These are phyloP conservation scores for Dioscorea zingiberensis DNA, from an alignment of 106 monocot genomes.

Conservation along the genomic window DNA sequence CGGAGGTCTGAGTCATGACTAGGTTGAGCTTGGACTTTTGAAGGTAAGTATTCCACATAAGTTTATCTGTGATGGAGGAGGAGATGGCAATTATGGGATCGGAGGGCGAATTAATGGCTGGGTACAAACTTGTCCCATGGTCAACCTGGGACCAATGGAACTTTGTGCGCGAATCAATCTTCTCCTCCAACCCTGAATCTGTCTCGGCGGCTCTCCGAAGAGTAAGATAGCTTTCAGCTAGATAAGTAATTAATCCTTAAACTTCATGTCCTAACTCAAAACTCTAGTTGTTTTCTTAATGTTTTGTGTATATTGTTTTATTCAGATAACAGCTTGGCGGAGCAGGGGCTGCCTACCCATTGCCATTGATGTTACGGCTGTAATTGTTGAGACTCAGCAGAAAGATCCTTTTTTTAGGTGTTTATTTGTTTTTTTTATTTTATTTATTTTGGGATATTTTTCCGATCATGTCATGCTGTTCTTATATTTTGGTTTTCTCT, in stretches of 20 bases:
- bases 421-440: neutral
- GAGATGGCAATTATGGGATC: conserved; percentile 21
- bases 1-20: too few species aligned
- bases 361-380: conserved; percentile 64
- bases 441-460: neutral
- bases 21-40: too few species aligned
- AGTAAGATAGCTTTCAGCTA: conserved; percentile 16
- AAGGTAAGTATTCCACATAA: neutral
- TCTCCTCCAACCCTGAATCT: conserved; percentile 59
- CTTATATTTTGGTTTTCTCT: neutral
- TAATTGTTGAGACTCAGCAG: conserved; percentile 72
- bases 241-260: neutral
- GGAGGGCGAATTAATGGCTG: conserved; percentile 26
- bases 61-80: neutral
- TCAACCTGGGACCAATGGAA: conserved; percentile 88
- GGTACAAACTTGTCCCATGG: conserved; percentile 91
- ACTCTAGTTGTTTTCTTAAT: neutral
- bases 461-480: neutral
- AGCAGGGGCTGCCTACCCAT: conserved; percentile 72
- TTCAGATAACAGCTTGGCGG: conserved; percentile 67
- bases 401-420: conserved; percentile 88
- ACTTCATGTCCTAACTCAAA: neutral
- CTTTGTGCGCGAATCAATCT: conserved; percentile 59
- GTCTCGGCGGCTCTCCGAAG: conserved; percentile 52
- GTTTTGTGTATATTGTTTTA: neutral